Evolutionary conservation across 2,329 filamentous ascomycete species (phyloP), one percentile per base, ranked within the genome.

Genomic region (Fusarium graminum): DNA sequence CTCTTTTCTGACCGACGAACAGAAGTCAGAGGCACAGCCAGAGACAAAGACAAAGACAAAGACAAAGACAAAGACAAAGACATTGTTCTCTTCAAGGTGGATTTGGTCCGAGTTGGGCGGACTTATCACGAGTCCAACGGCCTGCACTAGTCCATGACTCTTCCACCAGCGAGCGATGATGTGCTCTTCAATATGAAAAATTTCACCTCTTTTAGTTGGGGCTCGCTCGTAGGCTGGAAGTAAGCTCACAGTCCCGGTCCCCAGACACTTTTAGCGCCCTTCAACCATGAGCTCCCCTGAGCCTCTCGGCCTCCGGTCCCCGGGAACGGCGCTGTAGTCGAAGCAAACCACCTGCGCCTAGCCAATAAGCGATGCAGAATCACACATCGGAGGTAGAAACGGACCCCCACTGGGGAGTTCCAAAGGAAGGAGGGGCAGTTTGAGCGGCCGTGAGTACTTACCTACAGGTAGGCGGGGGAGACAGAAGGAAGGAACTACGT

Each of bases 241-340:
- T n/a, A 45, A 59, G 55, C 61, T 65, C 36, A 29, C 40, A 52
- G 50, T 26, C 29, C 14, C 28, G 52, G 44, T 19, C 44, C 29
- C 14, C 28, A 49, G 44, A 26, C 44, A 17, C 26, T 49, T 38
- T 49, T 44, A 68, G 56, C 40, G 41, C 38, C 41, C 47, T 34
- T 59, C 53, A 19, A 51, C 44, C 43, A 63, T 65, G 60, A 60
- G 47, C 50, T 59, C 47, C 51, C 40, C 42, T 52, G 42, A 52
- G 34, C 30, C 41, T 59, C 59, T 68, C 69, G 70, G 65, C 59
- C 34, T 71, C 70, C 71, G 71, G 67, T 51, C 59, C 67, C 71
- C 71, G 69, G 71, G 61, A 71, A 63, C 70, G 68, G 66, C 61
- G 66, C 55, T 67, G 63, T 42, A 45, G 47, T 61, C 40, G n/a